These are phyloP conservation scores for Pseudogymnoascus sp. DNA, from an alignment of 2,329 filamentous ascomycete species.

Conservation along the genomic window DNA sequence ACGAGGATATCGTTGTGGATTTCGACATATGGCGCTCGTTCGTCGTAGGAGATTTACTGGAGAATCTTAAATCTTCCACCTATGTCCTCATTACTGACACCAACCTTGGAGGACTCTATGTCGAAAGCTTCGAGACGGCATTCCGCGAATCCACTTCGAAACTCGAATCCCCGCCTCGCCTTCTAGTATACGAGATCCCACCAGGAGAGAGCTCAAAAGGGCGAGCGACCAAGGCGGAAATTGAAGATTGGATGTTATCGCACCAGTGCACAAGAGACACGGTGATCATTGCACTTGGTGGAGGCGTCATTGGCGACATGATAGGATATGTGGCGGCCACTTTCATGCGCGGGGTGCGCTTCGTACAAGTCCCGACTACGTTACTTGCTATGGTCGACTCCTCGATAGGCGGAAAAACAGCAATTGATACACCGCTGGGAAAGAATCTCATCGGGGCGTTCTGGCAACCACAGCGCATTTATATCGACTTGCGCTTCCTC, in stretches of 20 bases:
- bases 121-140: conserved; percentile 62
- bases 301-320: conserved; percentile 96
- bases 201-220: conserved; percentile 93
- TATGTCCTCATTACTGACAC: conserved; percentile 97
- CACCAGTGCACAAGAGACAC: conserved; percentile 92
- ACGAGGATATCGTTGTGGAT: conserved; percentile 85
- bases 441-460: conserved; percentile 96
- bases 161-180: conserved; percentile 46
- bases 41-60: conserved; percentile 71
- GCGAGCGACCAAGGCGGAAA: conserved; percentile 84
- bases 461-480: conserved; percentile 91
- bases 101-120: conserved; percentile 75
- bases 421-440: conserved; percentile 89
- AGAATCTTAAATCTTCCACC: conserved; percentile 72
- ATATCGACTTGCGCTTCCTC: conserved; percentile 87
- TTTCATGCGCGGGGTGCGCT: conserved; percentile 95
- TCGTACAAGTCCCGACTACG: conserved; percentile 93
- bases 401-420: conserved; percentile 95
- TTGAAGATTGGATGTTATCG: conserved; percentile 94
- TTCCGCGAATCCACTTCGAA: conserved; percentile 45
- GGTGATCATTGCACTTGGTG: conserved; percentile 87
- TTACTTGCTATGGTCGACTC: conserved; percentile 97
- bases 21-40: conserved; percentile 82
- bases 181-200: conserved; percentile 78
- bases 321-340: conserved; percentile 95